phyloP scores from a whole-genome alignment of 2,329 filamentous ascomycete genomes.

The Pseudopyricularia cyperi region DNA sequence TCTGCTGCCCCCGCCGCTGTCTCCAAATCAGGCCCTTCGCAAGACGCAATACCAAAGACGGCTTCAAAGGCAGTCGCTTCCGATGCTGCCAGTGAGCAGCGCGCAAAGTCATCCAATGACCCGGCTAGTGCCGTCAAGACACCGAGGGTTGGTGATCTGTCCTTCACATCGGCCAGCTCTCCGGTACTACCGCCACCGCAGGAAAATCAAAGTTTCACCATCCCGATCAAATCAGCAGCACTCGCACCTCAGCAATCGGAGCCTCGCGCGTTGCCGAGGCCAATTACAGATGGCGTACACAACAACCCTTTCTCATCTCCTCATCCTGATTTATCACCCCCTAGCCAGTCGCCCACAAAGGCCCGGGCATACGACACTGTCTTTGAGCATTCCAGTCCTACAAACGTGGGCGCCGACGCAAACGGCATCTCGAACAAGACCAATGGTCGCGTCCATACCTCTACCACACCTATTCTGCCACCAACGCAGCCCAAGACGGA shows the following conservation, averaged over 20 bases:
- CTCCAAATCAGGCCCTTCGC: neutral
- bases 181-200: constrained; percentile 3
- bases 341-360: constrained; percentile 25
- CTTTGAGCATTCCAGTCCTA: constrained; percentile 18
- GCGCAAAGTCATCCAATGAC: neutral
- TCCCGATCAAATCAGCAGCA: constrained; percentile 5
- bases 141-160: constrained; percentile 1
- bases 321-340: constrained; percentile 26
- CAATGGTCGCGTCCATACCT: constrained; percentile 2
- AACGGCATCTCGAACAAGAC: constrained; percentile 2
- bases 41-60: neutral
- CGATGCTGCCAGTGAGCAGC: neutral
- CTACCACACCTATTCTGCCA: constrained; percentile 6
- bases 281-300: constrained; percentile 16
- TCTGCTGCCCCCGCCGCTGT: neutral
- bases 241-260: neutral
- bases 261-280: neutral
- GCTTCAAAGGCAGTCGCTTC: neutral
- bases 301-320: constrained; percentile 30
- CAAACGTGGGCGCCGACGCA: neutral
- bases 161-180: neutral
- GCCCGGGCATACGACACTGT: constrained; percentile 24
- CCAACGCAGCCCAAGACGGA: neutral
- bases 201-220: neutral
- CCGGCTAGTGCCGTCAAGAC: neutral